Evolutionary conservation across 2,329 filamentous ascomycete genomes (phyloP), one percentile per base, ranked within the genome.

Genomic region (Fusarium scirpi): DNA sequence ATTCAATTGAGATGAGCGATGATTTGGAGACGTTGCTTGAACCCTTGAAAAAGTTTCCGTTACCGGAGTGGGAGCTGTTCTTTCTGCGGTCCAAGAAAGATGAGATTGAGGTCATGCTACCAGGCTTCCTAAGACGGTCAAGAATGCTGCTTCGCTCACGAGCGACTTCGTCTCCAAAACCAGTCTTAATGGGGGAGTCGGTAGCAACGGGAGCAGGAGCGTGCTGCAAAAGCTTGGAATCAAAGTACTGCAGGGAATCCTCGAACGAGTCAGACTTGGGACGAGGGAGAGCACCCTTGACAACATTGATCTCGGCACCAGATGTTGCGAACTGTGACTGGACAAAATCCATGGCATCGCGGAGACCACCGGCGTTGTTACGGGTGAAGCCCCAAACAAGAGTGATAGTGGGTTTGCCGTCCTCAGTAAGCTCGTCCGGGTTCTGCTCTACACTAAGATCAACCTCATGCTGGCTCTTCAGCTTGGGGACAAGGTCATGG

Each of bases 221-320:
- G 76, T 97, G 94, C 80, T 98, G 96, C 57, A 99, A 88, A 47
- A 99, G 87, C 83, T 98, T 98, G 4, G 95, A 98, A 78, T 98
- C 93, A 77, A 99, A 99, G 83, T 94, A 98, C 61, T 94, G 95
- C 55, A 98, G 86, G 10, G 95, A 97, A 75, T 99, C 95, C 79
- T 99, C 96, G 71, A 99, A 99, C 0, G 96, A 98, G 80, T 99
- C 96, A 2, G 96, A 98, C 84, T 98, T 98, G 69, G 96, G 96
- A n/a, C 96, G 92, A 22, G 95, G 94, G 71, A 98, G 96, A n/a
- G 94, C 91, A 55, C 96, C 96, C 80, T 97, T 97, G 76, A 98
- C 90, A 44, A 94, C 91, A 61, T 88, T 92, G 12, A 91, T 88
- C 75, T 98, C 94, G n/a, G 98, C 89, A n/a, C 93, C 92, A 48